Percentiles rank a stretch among this genome's conserved stretches.
phyloP scores from a whole-genome alignment of 345 rosid species.

The Populus euphratica region DNA sequence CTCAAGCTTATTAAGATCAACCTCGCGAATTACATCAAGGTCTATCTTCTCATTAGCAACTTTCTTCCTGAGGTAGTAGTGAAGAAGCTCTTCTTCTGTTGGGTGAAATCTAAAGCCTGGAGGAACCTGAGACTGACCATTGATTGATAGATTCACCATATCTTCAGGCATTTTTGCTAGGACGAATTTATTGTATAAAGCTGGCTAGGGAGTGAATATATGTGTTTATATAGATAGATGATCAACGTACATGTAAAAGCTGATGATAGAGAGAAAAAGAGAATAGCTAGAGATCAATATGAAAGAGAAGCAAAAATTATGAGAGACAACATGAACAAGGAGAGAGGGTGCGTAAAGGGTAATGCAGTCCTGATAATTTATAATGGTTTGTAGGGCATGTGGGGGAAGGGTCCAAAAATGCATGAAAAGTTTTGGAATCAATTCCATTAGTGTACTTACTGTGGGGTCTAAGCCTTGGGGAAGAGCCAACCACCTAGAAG shows the following conservation, averaged over 20 bases:
- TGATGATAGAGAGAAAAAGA: too few relatives aligned
- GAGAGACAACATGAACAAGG: neutral
- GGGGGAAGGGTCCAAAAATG: constrained; percentile 30
- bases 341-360: constrained; percentile 45
- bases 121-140: constrained; percentile 93
- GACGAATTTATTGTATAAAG: neutral
- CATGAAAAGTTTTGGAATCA: constrained; percentile 46
- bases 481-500: constrained; percentile 52
- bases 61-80: constrained; percentile 87
- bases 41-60: constrained; percentile 79
- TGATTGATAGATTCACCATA: constrained; percentile 70
- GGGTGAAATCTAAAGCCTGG: constrained; percentile 99
- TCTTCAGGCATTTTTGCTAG: constrained; percentile 30
- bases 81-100: constrained; percentile 94
- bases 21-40: constrained; percentile 95
- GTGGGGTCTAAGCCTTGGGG: constrained; percentile 37
- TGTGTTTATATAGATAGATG: neutral
- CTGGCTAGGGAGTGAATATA: neutral
- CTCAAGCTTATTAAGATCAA: constrained; percentile 98
- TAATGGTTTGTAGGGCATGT: constrained; percentile 56
- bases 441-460: constrained; percentile 42
- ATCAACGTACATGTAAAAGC: neutral
- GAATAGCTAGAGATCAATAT: neutral
- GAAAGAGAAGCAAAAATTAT: neutral
- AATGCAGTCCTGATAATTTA: constrained; percentile 63